Percentiles rank a stretch among this genome's conserved stretches.
Evolutionary conservation across 257 asterid genomes (phyloP).

Genomic region (Orobanche coerulescens): DNA sequence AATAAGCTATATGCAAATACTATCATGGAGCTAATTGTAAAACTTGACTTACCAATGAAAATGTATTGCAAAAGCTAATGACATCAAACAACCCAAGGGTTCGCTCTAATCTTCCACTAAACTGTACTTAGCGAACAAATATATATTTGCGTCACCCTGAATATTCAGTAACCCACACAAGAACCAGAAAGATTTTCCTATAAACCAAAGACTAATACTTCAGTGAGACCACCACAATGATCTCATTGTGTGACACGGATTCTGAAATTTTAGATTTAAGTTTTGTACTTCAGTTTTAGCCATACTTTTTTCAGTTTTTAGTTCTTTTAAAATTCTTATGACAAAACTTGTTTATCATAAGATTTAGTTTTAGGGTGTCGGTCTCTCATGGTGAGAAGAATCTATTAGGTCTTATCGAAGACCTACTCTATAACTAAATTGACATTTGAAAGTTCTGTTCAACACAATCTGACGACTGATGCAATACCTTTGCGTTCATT

Average conservation of each 20-base stretch:
- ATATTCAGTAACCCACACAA: neutral
- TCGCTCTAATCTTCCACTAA: neutral
- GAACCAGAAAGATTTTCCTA: neutral
- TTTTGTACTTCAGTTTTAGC: no score
- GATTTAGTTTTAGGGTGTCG: no score
- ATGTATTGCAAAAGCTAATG: neutral
- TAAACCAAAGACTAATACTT: neutral
- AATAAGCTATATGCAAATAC: slow-evolving; percentile 10
- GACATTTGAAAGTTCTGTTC: neutral
- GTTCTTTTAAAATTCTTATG: no score
- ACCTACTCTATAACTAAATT: neutral
- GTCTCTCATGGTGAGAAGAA: no score
- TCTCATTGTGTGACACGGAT: no score
- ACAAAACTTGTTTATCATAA: no score
- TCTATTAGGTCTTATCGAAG: no score
- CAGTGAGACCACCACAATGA: no score
- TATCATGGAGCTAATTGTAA: neutral
- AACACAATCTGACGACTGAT: neutral
- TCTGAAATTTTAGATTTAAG: no score
- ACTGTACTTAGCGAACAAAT: neutral
- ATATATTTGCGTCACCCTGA: neutral
- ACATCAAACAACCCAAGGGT: neutral
- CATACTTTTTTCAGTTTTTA: no score
- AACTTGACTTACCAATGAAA: neutral
- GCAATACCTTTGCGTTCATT: neutral